A percentile compares a stretch with the other conserved stretches of the same genome.
Conservation (phyloP, 345 rosid genomes). For the Aquilaria sinensis region DNA sequence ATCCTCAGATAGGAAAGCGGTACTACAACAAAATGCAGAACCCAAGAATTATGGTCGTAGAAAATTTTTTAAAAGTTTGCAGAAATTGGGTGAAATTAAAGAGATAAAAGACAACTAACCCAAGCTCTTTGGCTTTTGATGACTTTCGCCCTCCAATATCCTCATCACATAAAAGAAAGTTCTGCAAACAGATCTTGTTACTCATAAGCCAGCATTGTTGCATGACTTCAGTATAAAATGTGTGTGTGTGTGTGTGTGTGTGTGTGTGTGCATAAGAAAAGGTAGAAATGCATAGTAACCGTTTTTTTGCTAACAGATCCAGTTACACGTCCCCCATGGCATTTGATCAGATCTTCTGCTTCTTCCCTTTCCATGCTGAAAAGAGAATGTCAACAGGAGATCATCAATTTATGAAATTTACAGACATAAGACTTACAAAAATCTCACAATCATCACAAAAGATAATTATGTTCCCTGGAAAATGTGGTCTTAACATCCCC, state of each 20-base stretch:
- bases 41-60: slow-evolving; percentile 10
- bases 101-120: slow-evolving; percentile 43
- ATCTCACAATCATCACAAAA: not conserved
- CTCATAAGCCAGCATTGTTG: slow-evolving; percentile 10
- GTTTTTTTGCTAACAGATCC: slow-evolving; percentile 99
- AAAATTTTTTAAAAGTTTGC: not conserved
- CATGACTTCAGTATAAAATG: slow-evolving; percentile 10
- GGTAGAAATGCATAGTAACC: slow-evolving; percentile 24
- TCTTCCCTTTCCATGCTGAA: slow-evolving; percentile 97
- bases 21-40: slow-evolving; percentile 35
- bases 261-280: slow-evolving; percentile 11
- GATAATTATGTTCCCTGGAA: not conserved
- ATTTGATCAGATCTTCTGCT: slow-evolving; percentile 93
- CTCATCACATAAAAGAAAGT: slow-evolving; percentile 92
- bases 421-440: not conserved
- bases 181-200: slow-evolving; percentile 46
- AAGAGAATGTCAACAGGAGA: slow-evolving; percentile 14
- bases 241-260: not conserved
- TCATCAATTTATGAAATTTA: not conserved
- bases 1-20: slow-evolving; percentile 82
- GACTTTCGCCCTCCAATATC: slow-evolving; percentile 93
- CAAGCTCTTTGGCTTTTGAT: slow-evolving; percentile 83
- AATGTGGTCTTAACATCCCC: not conserved
- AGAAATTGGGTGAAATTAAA: slow-evolving; percentile 11
- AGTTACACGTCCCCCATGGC: slow-evolving; percentile 90